Base-by-base conservation (phyloP, 148 eudicot genomes). In the Vaccinium corymbosum region DNA sequence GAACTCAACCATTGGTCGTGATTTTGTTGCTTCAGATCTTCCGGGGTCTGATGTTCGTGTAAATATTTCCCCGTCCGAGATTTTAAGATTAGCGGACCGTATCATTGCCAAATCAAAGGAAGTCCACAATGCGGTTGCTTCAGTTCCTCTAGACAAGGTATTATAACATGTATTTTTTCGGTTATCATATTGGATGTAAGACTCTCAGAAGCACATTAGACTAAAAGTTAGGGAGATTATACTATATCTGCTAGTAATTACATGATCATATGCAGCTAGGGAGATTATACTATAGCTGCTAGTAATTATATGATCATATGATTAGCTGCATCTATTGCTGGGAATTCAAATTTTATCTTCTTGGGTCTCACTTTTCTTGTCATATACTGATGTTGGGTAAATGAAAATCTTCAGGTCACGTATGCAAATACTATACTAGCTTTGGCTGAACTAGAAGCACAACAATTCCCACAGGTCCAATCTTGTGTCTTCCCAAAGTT, bases 401-500 rank as follows among this genome's bases (percentile, higher is more conserved):
- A 16, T 48, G 80, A 80, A 71, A 80, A 76, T 68, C 82, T 83
- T 71, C 88, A 97, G 99, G 96, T 95, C 50, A 89, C 88, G 27
- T 95, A 92, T 92, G 89, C 87, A 77, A 92, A 92, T 89, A 88
- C 93, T 12, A 85, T 94, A 89, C 80, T 87, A 76, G 90, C 90
- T 48, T 76, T 97, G 87, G 96, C 92, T 56, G 95, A 97, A 86
- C 85, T 97, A 83, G 99, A 97, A 87, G 95, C 95, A 79, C 87
- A 87, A 1, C 95, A 92, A 57, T 97, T 97, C 85, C 94, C 99
- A 15, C 84, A 93, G 92, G 85, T 97, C 72, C 99, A 97, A 84
- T 97, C 99, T 83, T 97, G 99, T 87, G 85, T 93, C 80, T 92
- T 97, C 84, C 95, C 94, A 77, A 95, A 92, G 85, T 86, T 93